These are phyloP conservation scores for Lanmaoa rubissima DNA, from an alignment of 768 basidiomycete species.

Conservation along the genomic window DNA sequence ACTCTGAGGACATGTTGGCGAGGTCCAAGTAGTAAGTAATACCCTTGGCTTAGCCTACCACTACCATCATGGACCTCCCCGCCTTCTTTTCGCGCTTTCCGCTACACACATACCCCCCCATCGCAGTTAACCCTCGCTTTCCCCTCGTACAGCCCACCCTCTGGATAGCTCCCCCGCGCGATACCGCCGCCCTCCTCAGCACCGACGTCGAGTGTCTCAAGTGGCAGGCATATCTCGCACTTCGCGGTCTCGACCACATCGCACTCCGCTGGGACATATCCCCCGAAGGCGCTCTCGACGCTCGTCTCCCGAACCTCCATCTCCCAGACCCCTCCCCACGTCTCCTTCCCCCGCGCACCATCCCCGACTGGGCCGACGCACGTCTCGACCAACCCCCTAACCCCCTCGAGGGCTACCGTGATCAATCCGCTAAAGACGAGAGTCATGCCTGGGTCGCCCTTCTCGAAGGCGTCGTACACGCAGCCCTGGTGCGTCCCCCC, in stretches of 20 bases:
- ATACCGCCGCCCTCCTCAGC: conserved; percentile 45
- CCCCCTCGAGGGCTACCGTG: conserved; percentile 65
- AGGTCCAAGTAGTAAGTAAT: background rate
- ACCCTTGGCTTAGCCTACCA: too few relatives aligned
- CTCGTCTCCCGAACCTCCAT: conserved; percentile 68
- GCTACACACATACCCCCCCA: conserved; percentile 49
- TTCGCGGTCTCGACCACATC: conserved; percentile 51
- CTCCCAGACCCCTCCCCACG: conserved; percentile 46
- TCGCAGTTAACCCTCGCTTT: conserved; percentile 28
- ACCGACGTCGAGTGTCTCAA: conserved; percentile 84
- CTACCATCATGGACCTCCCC: conserved; percentile 29
- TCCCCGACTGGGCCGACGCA: conserved; percentile 73
- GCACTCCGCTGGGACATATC: conserved; percentile 66
- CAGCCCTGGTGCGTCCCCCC: conserved; percentile 56
- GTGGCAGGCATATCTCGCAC: conserved; percentile 79
- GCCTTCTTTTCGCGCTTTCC: conserved; percentile 60
- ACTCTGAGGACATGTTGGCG: conserved; percentile 48
- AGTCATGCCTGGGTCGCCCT: conserved; percentile 81
- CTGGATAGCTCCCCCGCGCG: conserved; percentile 60
- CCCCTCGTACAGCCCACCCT: conserved; percentile 45
- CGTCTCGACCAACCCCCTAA: conserved; percentile 41
- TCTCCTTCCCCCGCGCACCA: conserved; percentile 62
- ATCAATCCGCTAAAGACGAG: conserved; percentile 61
- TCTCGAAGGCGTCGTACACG: conserved; percentile 74
- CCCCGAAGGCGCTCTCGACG: conserved; percentile 66